Evolutionary conservation across 768 basidiomycete species (phyloP).

Genomic region (Suillus ampliporus): DNA sequence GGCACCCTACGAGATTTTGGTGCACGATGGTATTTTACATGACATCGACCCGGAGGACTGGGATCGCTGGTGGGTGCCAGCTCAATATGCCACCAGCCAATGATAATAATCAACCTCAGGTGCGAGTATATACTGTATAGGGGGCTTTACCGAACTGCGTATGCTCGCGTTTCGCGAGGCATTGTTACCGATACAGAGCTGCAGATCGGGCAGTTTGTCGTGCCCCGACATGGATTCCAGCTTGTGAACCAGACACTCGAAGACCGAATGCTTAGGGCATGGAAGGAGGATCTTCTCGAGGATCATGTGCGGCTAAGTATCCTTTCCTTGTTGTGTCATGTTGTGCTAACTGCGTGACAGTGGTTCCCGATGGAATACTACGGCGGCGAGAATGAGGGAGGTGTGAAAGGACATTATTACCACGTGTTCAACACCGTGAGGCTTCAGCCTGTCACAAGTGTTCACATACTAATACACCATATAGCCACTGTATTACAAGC

Average conservation of each 20-base stretch:
- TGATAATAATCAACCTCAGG: constrained; percentile 43
- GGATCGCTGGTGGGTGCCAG: constrained; percentile 65
- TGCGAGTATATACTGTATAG: constrained; percentile 93
- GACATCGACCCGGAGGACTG: constrained; percentile 78
- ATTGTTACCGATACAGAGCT: constrained; percentile 91
- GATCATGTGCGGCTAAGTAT: constrained; percentile 55
- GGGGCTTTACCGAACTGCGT: constrained; percentile 78
- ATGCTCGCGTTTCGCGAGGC: constrained; percentile 81
- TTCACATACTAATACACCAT: background rate
- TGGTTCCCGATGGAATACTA: constrained; percentile 83
- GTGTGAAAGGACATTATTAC: constrained; percentile 74
- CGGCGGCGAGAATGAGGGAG: constrained; percentile 55
- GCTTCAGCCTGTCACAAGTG: constrained; percentile 8
- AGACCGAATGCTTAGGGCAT: constrained; percentile 69
- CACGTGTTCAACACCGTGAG: constrained; percentile 78
- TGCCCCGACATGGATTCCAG: constrained; percentile 62
- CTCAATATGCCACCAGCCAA: background rate
- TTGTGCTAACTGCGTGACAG: constrained; percentile 39
- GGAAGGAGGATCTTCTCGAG: constrained; percentile 68
- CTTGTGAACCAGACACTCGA: constrained; percentile 63
- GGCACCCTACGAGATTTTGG: constrained; percentile 75
- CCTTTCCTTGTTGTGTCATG: background rate
- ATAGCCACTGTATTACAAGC: constrained; percentile 59
- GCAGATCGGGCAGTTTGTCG: constrained; percentile 84
- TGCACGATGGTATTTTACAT: constrained; percentile 77